A percentile compares a stretch with the other conserved stretches of the same genome.
Conservation (phyloP, 495 filamentous ascomycete species). For the Aeminium ludgeri region DNA sequence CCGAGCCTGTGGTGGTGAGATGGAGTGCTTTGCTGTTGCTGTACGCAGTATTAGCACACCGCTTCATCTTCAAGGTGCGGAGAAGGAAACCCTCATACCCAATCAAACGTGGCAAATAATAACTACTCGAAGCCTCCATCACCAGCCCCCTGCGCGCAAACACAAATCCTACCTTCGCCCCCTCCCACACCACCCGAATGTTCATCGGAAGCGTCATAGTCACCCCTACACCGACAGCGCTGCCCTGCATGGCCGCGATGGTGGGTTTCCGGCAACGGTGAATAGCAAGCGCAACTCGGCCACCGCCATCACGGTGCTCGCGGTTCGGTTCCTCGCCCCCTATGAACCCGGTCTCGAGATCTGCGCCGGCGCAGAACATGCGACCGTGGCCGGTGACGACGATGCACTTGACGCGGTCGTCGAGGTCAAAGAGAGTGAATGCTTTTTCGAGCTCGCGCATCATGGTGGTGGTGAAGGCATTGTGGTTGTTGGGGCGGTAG, state of each 20-base stretch:
- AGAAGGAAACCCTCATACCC: too few species aligned
- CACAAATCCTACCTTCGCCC: constrained; percentile 47
- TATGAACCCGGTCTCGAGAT: constrained; percentile 38
- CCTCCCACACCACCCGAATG: constrained; percentile 37
- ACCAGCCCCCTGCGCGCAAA: constrained; percentile 44
- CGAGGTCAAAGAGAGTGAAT: constrained; percentile 37
- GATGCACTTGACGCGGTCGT: constrained; percentile 35
- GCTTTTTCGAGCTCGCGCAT: constrained; percentile 35
- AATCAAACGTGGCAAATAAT: constrained; percentile 45
- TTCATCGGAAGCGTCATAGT: constrained; percentile 48
- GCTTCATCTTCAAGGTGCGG: too few species aligned
- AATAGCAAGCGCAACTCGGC: constrained; percentile 40
- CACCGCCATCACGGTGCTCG: constrained; percentile 28
- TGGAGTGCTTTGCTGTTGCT: constrained; percentile 36
- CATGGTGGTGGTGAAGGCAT: constrained; percentile 46
- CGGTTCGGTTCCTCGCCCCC: constrained; percentile 17
- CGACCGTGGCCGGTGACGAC: constrained; percentile 42
- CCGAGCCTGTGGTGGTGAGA: constrained; percentile 36
- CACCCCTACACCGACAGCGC: constrained; percentile 49
- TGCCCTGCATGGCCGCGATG: constrained; percentile 47
- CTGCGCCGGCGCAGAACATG: constrained; percentile 51
- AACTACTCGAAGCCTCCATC: constrained; percentile 47
- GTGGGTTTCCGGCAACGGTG: constrained; percentile 46
- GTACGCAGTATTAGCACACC: too few species aligned
- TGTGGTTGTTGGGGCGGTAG: constrained; percentile 40